phyloP scores from a whole-genome alignment of 2,329 filamentous ascomycete species.

The Ambrosiella cleistominuta region DNA sequence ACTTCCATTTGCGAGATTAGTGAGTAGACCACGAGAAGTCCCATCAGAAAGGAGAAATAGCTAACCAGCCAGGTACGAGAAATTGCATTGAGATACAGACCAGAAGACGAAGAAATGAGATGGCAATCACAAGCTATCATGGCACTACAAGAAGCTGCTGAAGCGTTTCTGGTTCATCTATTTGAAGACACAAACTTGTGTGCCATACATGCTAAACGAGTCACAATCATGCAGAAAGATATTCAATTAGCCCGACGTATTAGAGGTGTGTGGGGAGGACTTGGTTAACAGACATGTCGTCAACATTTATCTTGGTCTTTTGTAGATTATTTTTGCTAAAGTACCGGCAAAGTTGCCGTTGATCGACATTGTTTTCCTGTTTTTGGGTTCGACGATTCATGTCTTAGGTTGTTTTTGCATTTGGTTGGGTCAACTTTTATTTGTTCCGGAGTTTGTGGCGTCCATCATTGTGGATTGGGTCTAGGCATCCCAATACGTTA shows the following conservation, averaged over 20 bases:
- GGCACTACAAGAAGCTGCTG: slow-evolving; percentile 86
- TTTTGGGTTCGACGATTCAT: background rate
- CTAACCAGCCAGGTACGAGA: slow-evolving; percentile 39
- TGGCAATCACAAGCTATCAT: slow-evolving; percentile 95
- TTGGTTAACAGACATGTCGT: slow-evolving; percentile 28
- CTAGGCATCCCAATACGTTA: too few species aligned
- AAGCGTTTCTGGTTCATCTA: slow-evolving; percentile 89
- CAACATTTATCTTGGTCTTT: background rate
- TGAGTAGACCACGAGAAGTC: slow-evolving; percentile 19
- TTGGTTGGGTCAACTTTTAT: too few species aligned
- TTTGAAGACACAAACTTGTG: slow-evolving; percentile 94
- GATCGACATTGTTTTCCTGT: background rate
- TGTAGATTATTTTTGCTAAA: background rate
- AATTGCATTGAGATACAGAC: slow-evolving; percentile 49
- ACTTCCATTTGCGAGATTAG: slow-evolving; percentile 63
- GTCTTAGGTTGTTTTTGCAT: too few species aligned
- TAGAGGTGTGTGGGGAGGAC: slow-evolving; percentile 57
- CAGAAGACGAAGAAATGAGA: slow-evolving; percentile 51
- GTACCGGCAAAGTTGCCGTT: background rate
- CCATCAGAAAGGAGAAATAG: background rate
- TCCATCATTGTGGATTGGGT: too few species aligned
- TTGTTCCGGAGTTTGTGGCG: too few species aligned
- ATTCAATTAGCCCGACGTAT: slow-evolving; percentile 80
- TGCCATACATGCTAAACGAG: slow-evolving; percentile 88
- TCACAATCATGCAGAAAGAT: slow-evolving; percentile 96